Evolutionary conservation across 768 basidiomycete species (phyloP).

Genomic region (Mycena leptocephala): DNA sequence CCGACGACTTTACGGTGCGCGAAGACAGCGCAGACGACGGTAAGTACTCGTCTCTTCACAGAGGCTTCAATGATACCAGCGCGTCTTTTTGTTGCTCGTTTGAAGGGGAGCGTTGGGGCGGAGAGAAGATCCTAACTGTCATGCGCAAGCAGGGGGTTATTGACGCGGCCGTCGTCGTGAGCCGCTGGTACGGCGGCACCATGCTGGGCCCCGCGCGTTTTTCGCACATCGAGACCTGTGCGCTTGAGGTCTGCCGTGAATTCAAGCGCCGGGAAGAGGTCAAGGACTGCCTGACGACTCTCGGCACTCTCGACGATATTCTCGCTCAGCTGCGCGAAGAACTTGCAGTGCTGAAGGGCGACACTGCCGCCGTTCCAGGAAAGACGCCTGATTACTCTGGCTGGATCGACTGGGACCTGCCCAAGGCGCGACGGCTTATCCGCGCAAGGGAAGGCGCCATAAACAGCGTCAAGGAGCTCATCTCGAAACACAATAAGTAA

Average conservation of each 20-base stretch:
- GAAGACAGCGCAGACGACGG: constrained; percentile 83
- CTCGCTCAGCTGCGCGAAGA: constrained; percentile 71
- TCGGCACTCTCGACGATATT: constrained; percentile 75
- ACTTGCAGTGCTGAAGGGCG: constrained; percentile 47
- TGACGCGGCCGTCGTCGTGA: constrained; percentile 87
- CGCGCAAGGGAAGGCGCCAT: constrained; percentile 81
- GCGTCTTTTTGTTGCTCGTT: neutral
- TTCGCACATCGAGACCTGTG: constrained; percentile 83
- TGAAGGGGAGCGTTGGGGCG: constrained; percentile 77
- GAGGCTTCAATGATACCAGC: neutral
- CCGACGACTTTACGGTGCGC: constrained; percentile 83
- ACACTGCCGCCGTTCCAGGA: constrained; percentile 23
- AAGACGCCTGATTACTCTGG: constrained; percentile 66
- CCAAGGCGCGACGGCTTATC: constrained; percentile 78
- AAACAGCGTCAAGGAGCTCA: constrained; percentile 69
- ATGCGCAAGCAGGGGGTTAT: constrained; percentile 82
- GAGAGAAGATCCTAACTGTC: constrained; percentile 72
- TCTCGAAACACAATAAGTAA: constrained; percentile 60
- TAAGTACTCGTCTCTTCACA: neutral
- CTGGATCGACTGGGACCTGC: constrained; percentile 61
- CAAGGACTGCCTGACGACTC: constrained; percentile 70
- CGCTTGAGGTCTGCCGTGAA: constrained; percentile 79
- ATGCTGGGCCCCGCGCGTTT: constrained; percentile 86
- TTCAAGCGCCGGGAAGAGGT: constrained; percentile 82
- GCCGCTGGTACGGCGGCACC: constrained; percentile 88